Percentiles rank a stretch among this genome's conserved stretches.
phyloP scores from a whole-genome alignment of 345 rosid genomes.

The Draba incana region DNA sequence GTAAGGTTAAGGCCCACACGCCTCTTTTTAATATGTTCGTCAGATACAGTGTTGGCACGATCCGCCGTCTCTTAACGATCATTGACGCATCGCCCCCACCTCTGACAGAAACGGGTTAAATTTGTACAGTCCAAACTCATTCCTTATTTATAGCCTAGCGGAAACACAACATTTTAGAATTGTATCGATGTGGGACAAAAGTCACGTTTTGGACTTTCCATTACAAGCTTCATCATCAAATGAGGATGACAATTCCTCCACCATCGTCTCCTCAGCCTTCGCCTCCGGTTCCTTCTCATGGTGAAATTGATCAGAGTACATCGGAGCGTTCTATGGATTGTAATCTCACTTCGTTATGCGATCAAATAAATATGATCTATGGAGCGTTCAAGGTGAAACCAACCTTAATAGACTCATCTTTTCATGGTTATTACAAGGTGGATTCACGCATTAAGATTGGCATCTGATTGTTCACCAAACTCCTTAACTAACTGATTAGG shows the following conservation, averaged over 20 bases:
- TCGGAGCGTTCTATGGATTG: constrained; percentile 27
- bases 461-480: too few species aligned
- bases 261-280: constrained; percentile 55
- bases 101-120: too few species aligned
- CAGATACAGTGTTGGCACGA: constrained; percentile 72
- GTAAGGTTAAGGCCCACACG: constrained; percentile 70
- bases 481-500: too few species aligned
- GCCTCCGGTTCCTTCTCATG: constrained; percentile 51
- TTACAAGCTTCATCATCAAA: constrained; percentile 38
- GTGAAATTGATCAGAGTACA: constrained; percentile 70
- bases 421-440: too few species aligned
- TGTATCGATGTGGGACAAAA: constrained; percentile 36
- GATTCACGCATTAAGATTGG: too few species aligned
- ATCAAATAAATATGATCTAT: too few species aligned
- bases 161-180: background rate
- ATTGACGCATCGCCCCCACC: constrained; percentile 71
- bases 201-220: background rate
- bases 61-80: constrained; percentile 84
- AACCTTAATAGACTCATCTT: too few species aligned
- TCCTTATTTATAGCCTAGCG: background rate
- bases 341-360: constrained; percentile 36
- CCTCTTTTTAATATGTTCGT: constrained; percentile 43
- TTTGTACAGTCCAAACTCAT: too few species aligned
- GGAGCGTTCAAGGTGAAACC: too few species aligned
- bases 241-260: constrained; percentile 48